Conservation (phyloP, 805 yeast species). For the Clavispora asparagi region DNA sequence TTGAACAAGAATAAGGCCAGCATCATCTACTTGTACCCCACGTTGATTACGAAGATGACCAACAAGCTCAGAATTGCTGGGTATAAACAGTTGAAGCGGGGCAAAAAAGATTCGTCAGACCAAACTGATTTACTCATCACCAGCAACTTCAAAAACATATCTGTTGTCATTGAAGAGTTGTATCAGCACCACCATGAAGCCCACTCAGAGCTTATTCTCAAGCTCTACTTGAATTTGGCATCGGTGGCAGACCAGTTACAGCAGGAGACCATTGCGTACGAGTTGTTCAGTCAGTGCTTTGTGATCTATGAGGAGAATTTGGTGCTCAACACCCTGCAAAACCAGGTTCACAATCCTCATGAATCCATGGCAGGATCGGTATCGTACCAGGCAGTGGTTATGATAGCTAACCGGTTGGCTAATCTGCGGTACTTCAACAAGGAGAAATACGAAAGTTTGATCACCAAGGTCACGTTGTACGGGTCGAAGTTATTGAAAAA, state of each 20-base stretch:
- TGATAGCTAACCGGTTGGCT: constrained; percentile 43
- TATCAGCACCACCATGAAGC: constrained; percentile 34
- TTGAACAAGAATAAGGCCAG: constrained; percentile 52
- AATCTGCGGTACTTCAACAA: constrained; percentile 41
- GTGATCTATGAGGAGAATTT: constrained; percentile 69
- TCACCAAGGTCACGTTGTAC: constrained; percentile 79
- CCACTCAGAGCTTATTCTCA: constrained; percentile 34
- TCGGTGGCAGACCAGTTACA: constrained; percentile 72
- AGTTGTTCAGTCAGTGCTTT: constrained; percentile 83
- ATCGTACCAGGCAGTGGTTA: constrained; percentile 45
- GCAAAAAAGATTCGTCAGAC: constrained; percentile 25
- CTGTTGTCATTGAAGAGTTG: constrained; percentile 66
- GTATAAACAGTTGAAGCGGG: constrained; percentile 12
- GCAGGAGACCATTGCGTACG: constrained; percentile 72
- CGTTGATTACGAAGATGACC: constrained; percentile 60
- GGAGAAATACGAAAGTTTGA: constrained; percentile 76
- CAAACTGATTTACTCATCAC: constrained; percentile 29
- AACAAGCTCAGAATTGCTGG: constrained; percentile 50
- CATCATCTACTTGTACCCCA: constrained; percentile 66
- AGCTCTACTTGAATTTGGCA: constrained; percentile 62
- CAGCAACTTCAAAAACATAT: constrained; percentile 66
- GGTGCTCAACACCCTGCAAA: constrained; percentile 16
- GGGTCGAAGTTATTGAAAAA: constrained; percentile 86
- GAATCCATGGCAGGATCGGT: constrained; percentile 40
- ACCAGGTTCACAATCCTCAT: constrained; percentile 25